These are phyloP conservation scores for Cinnamomum micranthum DNA, from an alignment of 164 flowering plant genomes.

Conservation along the genomic window DNA sequence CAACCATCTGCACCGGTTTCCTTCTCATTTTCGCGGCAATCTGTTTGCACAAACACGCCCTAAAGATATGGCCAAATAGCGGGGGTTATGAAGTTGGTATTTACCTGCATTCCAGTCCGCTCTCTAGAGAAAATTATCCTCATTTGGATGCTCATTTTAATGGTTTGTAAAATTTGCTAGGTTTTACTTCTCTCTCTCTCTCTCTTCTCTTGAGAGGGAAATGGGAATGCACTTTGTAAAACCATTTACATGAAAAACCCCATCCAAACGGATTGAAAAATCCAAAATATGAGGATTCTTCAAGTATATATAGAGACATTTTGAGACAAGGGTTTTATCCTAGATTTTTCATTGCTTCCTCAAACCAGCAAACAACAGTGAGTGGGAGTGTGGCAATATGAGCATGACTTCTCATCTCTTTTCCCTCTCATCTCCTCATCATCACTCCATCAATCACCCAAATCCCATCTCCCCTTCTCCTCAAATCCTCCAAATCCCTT, in stretches of 20 bases:
- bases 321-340: background rate
- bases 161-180: no score
- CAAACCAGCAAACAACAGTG: background rate
- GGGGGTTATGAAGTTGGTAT: no score
- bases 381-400: background rate
- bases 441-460: constrained; percentile 7
- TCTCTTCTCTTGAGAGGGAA: no score
- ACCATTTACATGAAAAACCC: no score
- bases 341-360: background rate
- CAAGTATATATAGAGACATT: background rate
- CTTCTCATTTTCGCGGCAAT: accelerated
- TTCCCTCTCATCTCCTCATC: constrained; percentile 22
- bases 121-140: no score
- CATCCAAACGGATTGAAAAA: no score
- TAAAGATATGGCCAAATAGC: accelerated
- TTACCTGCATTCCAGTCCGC: no score
- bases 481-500: constrained; percentile 12
- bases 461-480: constrained; percentile 23
- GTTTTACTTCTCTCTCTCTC: no score
- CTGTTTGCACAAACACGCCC: no score
- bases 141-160: no score
- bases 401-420: constrained; percentile 49
- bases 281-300: background rate
- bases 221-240: no score
- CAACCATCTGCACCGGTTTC: no score